These are phyloP conservation scores for Amauroascus verrucosus DNA, from an alignment of 2,329 filamentous ascomycete species.

Conservation along the genomic window DNA sequence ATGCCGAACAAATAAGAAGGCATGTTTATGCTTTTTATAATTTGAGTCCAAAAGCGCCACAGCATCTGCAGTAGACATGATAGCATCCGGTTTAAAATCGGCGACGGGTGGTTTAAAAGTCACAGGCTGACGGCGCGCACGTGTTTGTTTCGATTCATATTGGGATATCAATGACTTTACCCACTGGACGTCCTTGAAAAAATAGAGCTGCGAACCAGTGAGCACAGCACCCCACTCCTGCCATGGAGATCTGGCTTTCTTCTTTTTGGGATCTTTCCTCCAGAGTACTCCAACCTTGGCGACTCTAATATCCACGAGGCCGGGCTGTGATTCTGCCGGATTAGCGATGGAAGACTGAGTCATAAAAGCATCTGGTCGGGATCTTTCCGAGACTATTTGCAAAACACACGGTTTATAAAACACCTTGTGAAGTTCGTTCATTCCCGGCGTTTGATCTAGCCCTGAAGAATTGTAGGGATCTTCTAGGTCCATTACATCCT, in stretches of 20 bases:
- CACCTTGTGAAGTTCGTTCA: conserved; percentile 70
- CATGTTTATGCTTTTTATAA: conserved; percentile 90
- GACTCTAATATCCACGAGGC: conserved; percentile 93
- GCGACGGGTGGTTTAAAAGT: conserved; percentile 83
- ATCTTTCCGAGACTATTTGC: conserved; percentile 89
- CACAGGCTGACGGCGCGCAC: conserved; percentile 64
- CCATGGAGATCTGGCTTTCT: conserved; percentile 90
- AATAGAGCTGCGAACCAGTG: conserved; percentile 92
- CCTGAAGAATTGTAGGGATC: conserved; percentile 86
- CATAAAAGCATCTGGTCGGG: conserved; percentile 90
- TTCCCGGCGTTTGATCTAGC: conserved; percentile 62
- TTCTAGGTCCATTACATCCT: conserved; percentile 84
- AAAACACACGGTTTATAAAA: conserved; percentile 87
- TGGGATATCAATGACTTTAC: conserved; percentile 84
- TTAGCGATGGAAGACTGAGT: conserved; percentile 74
- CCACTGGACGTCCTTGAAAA: conserved; percentile 90
- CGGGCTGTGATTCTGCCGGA: conserved; percentile 74
- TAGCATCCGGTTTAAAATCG: conserved; percentile 84
- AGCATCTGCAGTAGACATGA: conserved; percentile 88
- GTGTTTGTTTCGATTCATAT: conserved; percentile 69
- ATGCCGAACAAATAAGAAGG: conserved; percentile 81
- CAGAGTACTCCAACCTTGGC: conserved; percentile 92
- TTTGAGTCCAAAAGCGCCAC: conserved; percentile 76
- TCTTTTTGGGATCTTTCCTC: conserved; percentile 89
- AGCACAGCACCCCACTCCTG: conserved; percentile 97